Percentiles rank a stretch among this genome's conserved stretches.
Evolutionary conservation across 768 basidiomycete species (phyloP).

Genomic region (Cytidiella melzeri): DNA sequence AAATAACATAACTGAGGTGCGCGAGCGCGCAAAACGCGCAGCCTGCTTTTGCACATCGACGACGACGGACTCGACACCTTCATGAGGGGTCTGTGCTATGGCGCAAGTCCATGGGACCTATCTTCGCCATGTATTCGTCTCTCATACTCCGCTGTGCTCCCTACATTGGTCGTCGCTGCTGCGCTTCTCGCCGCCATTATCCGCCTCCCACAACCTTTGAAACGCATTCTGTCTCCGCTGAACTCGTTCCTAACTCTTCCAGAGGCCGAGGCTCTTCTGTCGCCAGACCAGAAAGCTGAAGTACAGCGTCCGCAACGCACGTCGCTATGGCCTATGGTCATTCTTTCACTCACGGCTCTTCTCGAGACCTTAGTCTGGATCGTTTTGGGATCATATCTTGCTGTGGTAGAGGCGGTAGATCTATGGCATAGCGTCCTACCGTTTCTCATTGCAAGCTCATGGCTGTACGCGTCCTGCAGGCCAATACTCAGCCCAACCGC

Average conservation of each 20-base stretch:
- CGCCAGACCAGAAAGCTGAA: background rate
- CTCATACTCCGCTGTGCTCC: slow-evolving; percentile 24
- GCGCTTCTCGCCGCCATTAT: slow-evolving; percentile 14
- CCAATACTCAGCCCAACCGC: slow-evolving; percentile 46
- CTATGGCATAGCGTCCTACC: slow-evolving; percentile 33
- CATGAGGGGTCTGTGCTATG: slow-evolving; percentile 3
- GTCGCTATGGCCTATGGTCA: slow-evolving; percentile 56
- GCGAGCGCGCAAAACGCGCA: no score
- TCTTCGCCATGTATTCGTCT: slow-evolving; percentile 21
- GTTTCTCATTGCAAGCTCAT: slow-evolving; percentile 46
- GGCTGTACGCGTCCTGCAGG: slow-evolving; percentile 61
- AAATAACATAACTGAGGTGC: no score
- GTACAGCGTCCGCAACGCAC: slow-evolving; percentile 8
- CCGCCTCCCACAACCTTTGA: slow-evolving; percentile 6
- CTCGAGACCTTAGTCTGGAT: slow-evolving; percentile 54
- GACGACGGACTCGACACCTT: background rate
- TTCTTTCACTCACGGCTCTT: slow-evolving; percentile 53
- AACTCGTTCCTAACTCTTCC: slow-evolving; percentile 19
- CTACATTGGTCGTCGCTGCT: slow-evolving; percentile 19
- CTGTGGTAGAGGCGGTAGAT: slow-evolving; percentile 29
- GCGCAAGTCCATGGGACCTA: slow-evolving; percentile 14
- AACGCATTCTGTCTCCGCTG: slow-evolving; percentile 15
- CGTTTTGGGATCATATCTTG: slow-evolving; percentile 46
- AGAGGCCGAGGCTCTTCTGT: slow-evolving; percentile 23
- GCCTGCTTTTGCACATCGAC: no score